phyloP scores from a whole-genome alignment of 768 basidiomycete genomes.

The Leccinum boreale region DNA sequence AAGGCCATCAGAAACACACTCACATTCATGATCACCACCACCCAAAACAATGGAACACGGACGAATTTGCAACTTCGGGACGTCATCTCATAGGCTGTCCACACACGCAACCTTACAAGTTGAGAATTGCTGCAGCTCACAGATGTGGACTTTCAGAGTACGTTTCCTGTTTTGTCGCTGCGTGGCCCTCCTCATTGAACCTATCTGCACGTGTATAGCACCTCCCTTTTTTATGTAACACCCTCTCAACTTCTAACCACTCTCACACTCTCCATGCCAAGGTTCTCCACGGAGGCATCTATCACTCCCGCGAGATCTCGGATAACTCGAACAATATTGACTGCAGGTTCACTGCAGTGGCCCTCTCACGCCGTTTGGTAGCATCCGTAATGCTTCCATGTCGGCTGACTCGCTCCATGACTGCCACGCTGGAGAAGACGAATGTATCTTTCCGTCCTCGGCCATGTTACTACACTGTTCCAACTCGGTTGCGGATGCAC shows the following conservation, averaged over 20 bases:
- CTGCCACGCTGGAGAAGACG: slow-evolving; percentile 1
- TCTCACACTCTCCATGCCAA: slow-evolving; percentile 56
- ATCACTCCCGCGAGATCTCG: slow-evolving; percentile 27
- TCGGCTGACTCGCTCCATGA: slow-evolving; percentile 29
- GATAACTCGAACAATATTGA: slow-evolving; percentile 19
- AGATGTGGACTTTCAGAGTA: slow-evolving; percentile 59
- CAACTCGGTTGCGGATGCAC: slow-evolving; percentile 25
- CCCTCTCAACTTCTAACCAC: slow-evolving; percentile 49
- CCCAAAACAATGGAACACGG: slow-evolving; percentile 63
- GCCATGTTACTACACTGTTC: slow-evolving; percentile 19
- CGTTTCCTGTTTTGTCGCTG: slow-evolving; percentile 21
- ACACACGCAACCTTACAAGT: slow-evolving; percentile 50
- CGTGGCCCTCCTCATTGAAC: slow-evolving; percentile 5
- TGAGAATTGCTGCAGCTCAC: slow-evolving; percentile 57
- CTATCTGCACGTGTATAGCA: slow-evolving; percentile 10
- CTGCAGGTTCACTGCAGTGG: slow-evolving; percentile 3
- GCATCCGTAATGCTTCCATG: slow-evolving; percentile 30
- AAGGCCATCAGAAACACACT: slow-evolving; percentile 1
- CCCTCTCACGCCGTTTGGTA: slow-evolving; percentile 25
- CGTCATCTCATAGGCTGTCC: slow-evolving; percentile 44
- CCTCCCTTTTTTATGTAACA: slow-evolving; percentile 18
- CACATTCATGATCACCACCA: slow-evolving; percentile 20
- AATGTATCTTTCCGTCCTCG: slow-evolving; percentile 10
- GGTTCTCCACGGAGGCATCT: slow-evolving; percentile 55
- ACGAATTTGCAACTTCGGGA: slow-evolving; percentile 48